Evolutionary conservation across 2,329 filamentous ascomycete species (phyloP).

Genomic region (Epichloe brachyelytri): DNA sequence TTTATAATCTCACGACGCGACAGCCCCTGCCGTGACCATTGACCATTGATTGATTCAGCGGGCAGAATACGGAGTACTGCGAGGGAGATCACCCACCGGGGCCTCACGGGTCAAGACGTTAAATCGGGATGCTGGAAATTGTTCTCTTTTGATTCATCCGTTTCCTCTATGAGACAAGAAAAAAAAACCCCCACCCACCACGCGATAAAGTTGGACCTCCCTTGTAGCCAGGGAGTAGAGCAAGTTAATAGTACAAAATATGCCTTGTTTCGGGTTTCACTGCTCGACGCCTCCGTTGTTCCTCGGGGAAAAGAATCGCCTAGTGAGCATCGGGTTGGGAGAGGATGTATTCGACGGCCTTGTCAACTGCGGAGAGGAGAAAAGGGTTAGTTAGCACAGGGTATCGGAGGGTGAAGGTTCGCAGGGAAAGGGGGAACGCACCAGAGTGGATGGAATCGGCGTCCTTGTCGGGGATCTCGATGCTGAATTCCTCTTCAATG

Average conservation of each 20-base stretch:
- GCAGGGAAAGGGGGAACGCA: constrained; percentile 35
- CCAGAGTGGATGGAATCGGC: constrained; percentile 88
- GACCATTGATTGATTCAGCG: too few relatives aligned
- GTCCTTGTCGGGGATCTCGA: constrained; percentile 97
- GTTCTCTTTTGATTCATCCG: background rate
- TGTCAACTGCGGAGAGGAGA: constrained; percentile 56
- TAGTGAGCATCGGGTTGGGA: constrained; percentile 81
- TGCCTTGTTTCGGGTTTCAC: too few relatives aligned
- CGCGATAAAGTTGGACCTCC: background rate
- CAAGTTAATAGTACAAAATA: constrained; percentile 3
- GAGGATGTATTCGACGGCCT: constrained; percentile 89
- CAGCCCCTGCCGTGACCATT: too few relatives aligned
- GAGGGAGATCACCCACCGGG: too few relatives aligned
- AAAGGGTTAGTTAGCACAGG: constrained; percentile 6
- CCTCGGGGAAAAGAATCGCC: constrained; percentile 5
- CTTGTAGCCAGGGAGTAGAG: background rate
- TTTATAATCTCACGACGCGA: too few relatives aligned
- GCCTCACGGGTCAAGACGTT: too few relatives aligned
- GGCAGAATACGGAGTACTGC: too few relatives aligned
- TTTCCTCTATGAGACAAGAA: background rate
- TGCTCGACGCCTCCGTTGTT: too few relatives aligned
- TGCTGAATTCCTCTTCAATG: constrained; percentile 88
- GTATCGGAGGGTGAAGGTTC: too few relatives aligned
- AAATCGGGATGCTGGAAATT: too few relatives aligned
- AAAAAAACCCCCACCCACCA: background rate